phyloP scores from a whole-genome alignment of 306 rosid species.

The Dryas octopetala region DNA sequence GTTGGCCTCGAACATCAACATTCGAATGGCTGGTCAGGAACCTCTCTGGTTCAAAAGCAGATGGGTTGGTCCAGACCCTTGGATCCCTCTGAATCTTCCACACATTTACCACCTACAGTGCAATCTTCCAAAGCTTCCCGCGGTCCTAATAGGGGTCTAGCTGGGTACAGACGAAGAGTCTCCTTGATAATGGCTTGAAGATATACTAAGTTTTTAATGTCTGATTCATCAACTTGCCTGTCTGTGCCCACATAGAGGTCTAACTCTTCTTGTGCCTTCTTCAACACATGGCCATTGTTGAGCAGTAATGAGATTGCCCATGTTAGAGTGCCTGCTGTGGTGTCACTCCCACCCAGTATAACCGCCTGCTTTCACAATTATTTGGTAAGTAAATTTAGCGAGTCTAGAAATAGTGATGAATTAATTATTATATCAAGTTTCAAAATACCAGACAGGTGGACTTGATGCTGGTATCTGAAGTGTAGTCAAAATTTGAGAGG shows the following conservation, averaged over 20 bases:
- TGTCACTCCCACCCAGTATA: conserved; percentile 56
- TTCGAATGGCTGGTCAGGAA: conserved; percentile 31
- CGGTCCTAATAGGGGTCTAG: conserved; percentile 49
- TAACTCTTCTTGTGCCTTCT: conserved; percentile 52
- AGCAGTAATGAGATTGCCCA: conserved; percentile 62
- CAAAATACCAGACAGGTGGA: conserved; percentile 59
- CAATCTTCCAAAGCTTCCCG: conserved; percentile 59
- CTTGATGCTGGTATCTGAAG: conserved; percentile 46
- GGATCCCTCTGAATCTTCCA: conserved; percentile 70
- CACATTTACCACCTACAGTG: conserved; percentile 36
- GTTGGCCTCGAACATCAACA: conserved; percentile 49
- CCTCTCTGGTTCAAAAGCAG: conserved; percentile 47
- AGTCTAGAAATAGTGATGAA: no score
- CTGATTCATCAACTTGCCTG: conserved; percentile 47
- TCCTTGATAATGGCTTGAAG: conserved; percentile 55
- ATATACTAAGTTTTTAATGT: conserved; percentile 37
- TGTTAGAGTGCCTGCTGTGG: conserved; percentile 32
- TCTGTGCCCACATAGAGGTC: conserved; percentile 45
- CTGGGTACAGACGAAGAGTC: conserved; percentile 50
- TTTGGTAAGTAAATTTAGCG: no score
- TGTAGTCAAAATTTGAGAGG: conserved; percentile 37
- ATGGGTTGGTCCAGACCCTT: conserved; percentile 46
- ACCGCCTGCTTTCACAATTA: conserved; percentile 30
- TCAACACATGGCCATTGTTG: conserved; percentile 34
- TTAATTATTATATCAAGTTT: no score